Evolutionary conservation across 1,139 yeast species (phyloP).

Genomic region (Scheffersomyces lignicola): DNA sequence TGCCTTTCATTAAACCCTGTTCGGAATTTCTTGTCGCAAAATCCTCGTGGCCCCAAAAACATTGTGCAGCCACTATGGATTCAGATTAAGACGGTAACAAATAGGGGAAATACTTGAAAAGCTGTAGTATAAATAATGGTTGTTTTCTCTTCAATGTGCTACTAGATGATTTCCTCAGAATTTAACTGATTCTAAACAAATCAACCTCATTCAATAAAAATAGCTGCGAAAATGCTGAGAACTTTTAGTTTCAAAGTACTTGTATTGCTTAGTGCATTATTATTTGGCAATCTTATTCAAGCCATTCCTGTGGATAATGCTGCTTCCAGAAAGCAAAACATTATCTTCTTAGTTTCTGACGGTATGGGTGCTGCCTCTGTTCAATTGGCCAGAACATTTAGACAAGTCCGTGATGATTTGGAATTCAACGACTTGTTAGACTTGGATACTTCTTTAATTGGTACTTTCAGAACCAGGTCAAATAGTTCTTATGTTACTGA

Average conservation of each 20-base stretch:
- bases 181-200: too few relatives aligned
- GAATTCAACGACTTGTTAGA: constrained; percentile 52
- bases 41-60: constrained; percentile 5
- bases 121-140: too few relatives aligned
- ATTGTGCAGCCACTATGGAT: constrained; percentile 1
- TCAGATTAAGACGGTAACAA: too few relatives aligned
- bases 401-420: constrained; percentile 56
- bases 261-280: not conserved
- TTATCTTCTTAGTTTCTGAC: constrained; percentile 83
- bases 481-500: constrained; percentile 74
- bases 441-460: constrained; percentile 68
- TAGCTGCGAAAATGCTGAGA: not conserved
- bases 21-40: constrained; percentile 5
- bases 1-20: not conserved
- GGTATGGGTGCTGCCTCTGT: constrained; percentile 91
- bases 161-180: too few relatives aligned
- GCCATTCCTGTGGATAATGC: constrained; percentile 13
- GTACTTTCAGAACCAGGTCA: constrained; percentile 78
- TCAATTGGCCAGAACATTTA: constrained; percentile 70
- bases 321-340: constrained; percentile 44
- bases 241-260: not conserved
- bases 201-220: too few relatives aligned
- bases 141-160: too few relatives aligned
- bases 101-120: too few relatives aligned
- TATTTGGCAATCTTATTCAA: not conserved